Evolutionary conservation across 768 basidiomycete species (phyloP).

Genomic region (Leccinum arenicola): DNA sequence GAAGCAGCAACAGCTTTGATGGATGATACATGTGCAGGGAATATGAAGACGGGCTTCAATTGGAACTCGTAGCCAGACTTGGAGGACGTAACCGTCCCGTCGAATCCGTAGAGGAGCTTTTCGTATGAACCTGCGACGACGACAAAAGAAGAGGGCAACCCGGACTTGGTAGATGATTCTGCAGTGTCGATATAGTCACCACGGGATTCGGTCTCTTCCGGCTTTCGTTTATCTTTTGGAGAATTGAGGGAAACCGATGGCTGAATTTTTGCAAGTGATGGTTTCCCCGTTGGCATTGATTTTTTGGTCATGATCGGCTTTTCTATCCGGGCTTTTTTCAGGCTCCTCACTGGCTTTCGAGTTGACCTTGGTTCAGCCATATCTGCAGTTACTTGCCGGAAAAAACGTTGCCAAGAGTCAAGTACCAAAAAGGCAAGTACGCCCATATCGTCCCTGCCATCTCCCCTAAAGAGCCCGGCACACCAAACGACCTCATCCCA

Average conservation of each 20-base stretch:
- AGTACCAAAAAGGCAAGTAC: not conserved
- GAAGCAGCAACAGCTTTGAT: constrained; percentile 89
- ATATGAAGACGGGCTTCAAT: constrained; percentile 86
- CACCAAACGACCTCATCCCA: no score
- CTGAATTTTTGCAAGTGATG: not conserved
- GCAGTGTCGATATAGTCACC: not conserved
- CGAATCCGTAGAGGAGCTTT: constrained; percentile 89
- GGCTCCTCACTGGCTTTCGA: constrained; percentile 19
- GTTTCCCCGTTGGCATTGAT: not conserved
- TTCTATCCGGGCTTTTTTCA: constrained; percentile 26
- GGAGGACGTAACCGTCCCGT: constrained; percentile 50
- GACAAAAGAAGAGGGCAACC: constrained; percentile 67
- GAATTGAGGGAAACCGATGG: constrained; percentile 8
- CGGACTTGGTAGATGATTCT: constrained; percentile 4
- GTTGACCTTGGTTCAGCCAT: constrained; percentile 19
- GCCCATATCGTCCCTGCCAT: no score
- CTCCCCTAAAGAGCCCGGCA: not conserved
- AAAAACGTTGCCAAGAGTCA: not conserved
- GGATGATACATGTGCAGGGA: constrained; percentile 93
- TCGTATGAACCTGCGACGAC: constrained; percentile 94
- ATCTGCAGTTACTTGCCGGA: not conserved
- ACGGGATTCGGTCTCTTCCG: constrained; percentile 6
- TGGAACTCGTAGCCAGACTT: constrained; percentile 33
- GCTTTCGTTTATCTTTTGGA: constrained; percentile 32
- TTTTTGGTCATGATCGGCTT: constrained; percentile 9